phyloP scores from a whole-genome alignment of 352 stramenopile genomes.

The Pilasporangium apinafurcum region DNA sequence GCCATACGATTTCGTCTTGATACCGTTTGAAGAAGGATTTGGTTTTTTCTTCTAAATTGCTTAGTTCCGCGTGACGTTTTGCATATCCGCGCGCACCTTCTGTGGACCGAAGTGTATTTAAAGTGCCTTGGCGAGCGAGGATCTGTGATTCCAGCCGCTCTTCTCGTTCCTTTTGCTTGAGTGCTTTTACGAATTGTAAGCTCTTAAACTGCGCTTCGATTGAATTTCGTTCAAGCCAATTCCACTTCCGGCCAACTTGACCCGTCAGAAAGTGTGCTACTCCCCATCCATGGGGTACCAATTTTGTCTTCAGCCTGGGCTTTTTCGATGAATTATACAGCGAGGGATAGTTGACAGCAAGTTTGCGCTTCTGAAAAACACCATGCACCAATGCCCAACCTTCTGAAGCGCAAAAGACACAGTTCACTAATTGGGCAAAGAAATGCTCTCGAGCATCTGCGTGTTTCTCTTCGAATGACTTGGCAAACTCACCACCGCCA shows the following conservation, averaged over 20 bases:
- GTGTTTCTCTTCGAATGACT: slow-evolving; percentile 66
- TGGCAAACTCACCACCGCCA: slow-evolving; percentile 55
- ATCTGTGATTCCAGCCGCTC: slow-evolving; percentile 61
- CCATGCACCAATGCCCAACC: slow-evolving; percentile 75
- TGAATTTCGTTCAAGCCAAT: slow-evolving; percentile 64
- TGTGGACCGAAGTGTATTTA: slow-evolving; percentile 50
- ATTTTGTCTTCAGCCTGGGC: slow-evolving; percentile 9
- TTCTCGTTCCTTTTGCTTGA: slow-evolving; percentile 68
- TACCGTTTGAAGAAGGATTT: slow-evolving; percentile 42
- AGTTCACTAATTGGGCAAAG: slow-evolving; percentile 51
- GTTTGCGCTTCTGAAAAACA: slow-evolving; percentile 48
- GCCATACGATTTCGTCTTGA: slow-evolving; percentile 25
- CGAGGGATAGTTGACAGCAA: slow-evolving; percentile 12
- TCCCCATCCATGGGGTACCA: slow-evolving; percentile 70
- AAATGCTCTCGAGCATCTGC: slow-evolving; percentile 35
- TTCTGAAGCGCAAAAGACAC: slow-evolving; percentile 56
- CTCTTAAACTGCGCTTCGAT: slow-evolving; percentile 73
- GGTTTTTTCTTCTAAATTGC: slow-evolving; percentile 48
- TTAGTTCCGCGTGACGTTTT: slow-evolving; percentile 57
- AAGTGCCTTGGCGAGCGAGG: slow-evolving; percentile 49
- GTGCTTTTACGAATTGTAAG: slow-evolving; percentile 47
- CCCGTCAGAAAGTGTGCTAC: slow-evolving; percentile 69
- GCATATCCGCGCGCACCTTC: slow-evolving; percentile 72
- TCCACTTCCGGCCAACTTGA: slow-evolving; percentile 23
- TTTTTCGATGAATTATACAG: slow-evolving; percentile 10